Conservation (phyloP, 352 stramenopile species). For the Labyrinthula sp. region DNA sequence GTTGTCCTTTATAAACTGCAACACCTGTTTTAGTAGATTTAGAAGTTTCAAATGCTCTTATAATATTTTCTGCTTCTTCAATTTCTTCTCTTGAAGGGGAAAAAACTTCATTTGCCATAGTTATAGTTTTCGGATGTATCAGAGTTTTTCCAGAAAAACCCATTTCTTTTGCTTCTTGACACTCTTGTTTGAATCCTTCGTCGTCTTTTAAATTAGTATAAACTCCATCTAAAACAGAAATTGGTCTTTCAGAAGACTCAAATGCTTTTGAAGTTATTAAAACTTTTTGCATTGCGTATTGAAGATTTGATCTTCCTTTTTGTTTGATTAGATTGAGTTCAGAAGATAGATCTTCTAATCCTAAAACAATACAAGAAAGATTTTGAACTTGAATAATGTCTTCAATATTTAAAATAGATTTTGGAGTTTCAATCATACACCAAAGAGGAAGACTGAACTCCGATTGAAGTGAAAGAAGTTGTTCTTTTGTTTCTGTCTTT, state of each 20-base stretch:
- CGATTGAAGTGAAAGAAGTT: constrained; percentile 31
- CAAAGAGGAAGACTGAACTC: constrained; percentile 32
- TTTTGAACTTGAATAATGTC: constrained; percentile 29
- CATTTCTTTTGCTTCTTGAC: constrained; percentile 32
- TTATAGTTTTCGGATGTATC: constrained; percentile 39
- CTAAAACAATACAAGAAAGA: constrained; percentile 33
- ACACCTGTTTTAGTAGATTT: constrained; percentile 7
- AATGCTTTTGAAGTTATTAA: constrained; percentile 3
- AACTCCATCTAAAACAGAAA: constrained; percentile 8
- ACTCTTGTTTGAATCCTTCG: constrained; percentile 33
- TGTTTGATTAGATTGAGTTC: constrained; percentile 22
- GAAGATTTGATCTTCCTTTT: constrained; percentile 5
- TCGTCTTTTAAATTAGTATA: constrained; percentile 33
- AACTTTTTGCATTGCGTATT: constrained; percentile 11
- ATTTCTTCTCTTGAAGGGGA: constrained; percentile 33
- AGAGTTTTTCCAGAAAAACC: constrained; percentile 42
- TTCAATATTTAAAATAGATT: constrained; percentile 34
- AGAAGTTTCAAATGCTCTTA: constrained; percentile 23
- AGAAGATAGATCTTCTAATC: constrained; percentile 37
- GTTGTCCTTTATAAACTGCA: constrained; percentile 11
- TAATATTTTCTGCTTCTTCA: constrained; percentile 32
- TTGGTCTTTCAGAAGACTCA: background rate
- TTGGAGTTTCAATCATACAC: constrained; percentile 39
- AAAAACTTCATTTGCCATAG: constrained; percentile 33
- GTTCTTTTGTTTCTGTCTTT: constrained; percentile 36